Base-by-base conservation (phyloP, 192 early-diverging fungal species). In the Linderina pennispora region DNA sequence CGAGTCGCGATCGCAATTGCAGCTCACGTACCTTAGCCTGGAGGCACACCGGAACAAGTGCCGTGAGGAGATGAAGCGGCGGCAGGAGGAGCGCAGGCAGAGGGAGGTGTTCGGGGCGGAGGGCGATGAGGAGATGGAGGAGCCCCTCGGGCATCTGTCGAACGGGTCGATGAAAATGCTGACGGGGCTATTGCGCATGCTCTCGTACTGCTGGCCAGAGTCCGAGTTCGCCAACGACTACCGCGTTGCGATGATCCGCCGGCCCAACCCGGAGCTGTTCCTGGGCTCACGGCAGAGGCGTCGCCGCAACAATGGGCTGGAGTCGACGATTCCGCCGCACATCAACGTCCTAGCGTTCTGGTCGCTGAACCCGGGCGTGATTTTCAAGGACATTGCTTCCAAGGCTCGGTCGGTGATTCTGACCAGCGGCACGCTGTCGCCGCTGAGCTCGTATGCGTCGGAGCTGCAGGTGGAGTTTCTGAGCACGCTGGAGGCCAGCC, bases 391-490 rank as follows among this genome's bases (percentile, higher is more conserved):
- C 23, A 58, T 82, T 8, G 49, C 75, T 0, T 32, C 48, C 1
- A 13, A 47, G n/a, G 46, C 77, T 0, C 66, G 72, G 8, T 75
- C 81, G 0, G 62, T 85, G 14, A 53, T 85, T 4, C 37, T 85
- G 24, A 83, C 79, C 16, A 81, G 79, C 48, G 82, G 82, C 23
- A 85, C 82, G 9, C 65, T 85, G n/a, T 82, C 82, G 21, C 82
- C 82, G 23, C 45, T 84, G 39, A 53, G 65, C 37, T 75, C 71
- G n/a, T 81, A 80, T 45, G 67, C 59, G 13, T 64, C 76, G 1
- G 82, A 84, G 40, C 47, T 84, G 17, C 76, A 76, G n/a, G 55
- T 66, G 5, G 42, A 52, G 14, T 84, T 84, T 51, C 36, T 55
- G 2, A 61, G 62, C 20, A 64, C 51, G 17, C 48, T 84, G 4